Base-by-base conservation (phyloP, 192 early-diverging fungal species). In the Glomus cerebriforme region DNA sequence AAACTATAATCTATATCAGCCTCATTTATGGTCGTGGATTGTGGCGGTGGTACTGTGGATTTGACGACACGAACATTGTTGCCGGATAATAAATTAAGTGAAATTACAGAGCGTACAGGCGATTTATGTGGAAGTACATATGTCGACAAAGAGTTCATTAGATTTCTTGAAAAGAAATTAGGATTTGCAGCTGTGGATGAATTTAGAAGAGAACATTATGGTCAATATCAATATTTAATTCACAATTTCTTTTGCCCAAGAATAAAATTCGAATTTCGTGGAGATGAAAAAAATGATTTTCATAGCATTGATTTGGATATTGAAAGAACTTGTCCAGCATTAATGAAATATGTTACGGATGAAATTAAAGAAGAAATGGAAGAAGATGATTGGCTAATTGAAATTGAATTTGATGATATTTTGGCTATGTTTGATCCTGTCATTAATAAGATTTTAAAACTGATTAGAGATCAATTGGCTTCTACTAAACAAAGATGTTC, bases 21-120 rank as follows among this genome's bases (percentile, higher is more conserved):
- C 24, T 82, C 84, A 22, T 89, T 89, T 73, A 87, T 89, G 88
- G 86, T 89, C 37, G 86, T 85, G 63, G 88, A 89, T 85, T 87
- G 87, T 62, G 88, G 88, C 69, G 88, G 88, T 79, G 87, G 88
- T 77, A 89, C 88, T 13, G 88, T 89, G 0, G 88, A 89, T 82
- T 43, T 89, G 32, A 85, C 85, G 39, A 83, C 82, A 5, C 70
- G 70, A 3, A 45, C 12, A 45, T 29, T 72, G 15, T 47, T 72
- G 37, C 5, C 0, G 27, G 24, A 43, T 49, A 63, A 89, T 80
- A 63, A 78, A 78, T 7, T 84, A 78, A 47, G 58, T 66, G 83
- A 84, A 63, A 78, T 84, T 24, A 84, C 35, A 15, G 82, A 89
- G 59, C 83, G 80, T 13, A 63, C 84, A 59, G 85, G 84, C 10